These are phyloP conservation scores for Tulasnella sp. DNA, from an alignment of 768 basidiomycete genomes.

Conservation along the genomic window DNA sequence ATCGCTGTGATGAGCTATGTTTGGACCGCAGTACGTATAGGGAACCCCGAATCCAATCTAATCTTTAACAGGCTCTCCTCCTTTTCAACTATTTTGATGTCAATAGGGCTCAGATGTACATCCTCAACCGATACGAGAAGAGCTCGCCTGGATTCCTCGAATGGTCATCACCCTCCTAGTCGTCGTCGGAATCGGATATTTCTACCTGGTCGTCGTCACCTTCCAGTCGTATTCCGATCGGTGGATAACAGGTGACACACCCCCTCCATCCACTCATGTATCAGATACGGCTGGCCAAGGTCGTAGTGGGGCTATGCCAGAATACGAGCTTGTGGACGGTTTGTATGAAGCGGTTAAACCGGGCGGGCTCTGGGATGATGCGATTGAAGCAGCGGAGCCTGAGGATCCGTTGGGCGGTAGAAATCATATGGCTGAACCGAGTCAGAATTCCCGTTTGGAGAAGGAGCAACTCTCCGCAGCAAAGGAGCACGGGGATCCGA, in stretches of 20 bases:
- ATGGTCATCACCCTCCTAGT: constrained; percentile 13
- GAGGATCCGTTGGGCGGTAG: no score
- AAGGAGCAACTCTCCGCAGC: no score
- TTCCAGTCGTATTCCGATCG: constrained; percentile 14
- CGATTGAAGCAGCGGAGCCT: background rate
- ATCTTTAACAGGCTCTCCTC: background rate
- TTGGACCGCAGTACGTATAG: constrained; percentile 11
- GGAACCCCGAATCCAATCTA: background rate
- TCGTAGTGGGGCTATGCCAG: background rate
- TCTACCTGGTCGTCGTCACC: constrained; percentile 6
- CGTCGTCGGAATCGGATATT: constrained; percentile 12
- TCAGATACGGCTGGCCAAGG: no score
- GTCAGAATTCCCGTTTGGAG: no score
- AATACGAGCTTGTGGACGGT: background rate
- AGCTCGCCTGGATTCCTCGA: constrained; percentile 7
- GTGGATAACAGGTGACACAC: background rate
- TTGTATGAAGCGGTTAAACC: background rate
- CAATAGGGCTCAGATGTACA: background rate
- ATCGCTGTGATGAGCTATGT: constrained; percentile 14
- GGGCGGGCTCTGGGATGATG: background rate
- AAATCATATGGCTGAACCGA: no score
- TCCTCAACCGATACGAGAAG: background rate
- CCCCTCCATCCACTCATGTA: no score
- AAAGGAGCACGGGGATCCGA: constrained; percentile 4
- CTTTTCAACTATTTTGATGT: background rate